These are phyloP conservation scores for Stylosanthes scabra DNA, from an alignment of 331 rosid genomes.

Conservation along the genomic window DNA sequence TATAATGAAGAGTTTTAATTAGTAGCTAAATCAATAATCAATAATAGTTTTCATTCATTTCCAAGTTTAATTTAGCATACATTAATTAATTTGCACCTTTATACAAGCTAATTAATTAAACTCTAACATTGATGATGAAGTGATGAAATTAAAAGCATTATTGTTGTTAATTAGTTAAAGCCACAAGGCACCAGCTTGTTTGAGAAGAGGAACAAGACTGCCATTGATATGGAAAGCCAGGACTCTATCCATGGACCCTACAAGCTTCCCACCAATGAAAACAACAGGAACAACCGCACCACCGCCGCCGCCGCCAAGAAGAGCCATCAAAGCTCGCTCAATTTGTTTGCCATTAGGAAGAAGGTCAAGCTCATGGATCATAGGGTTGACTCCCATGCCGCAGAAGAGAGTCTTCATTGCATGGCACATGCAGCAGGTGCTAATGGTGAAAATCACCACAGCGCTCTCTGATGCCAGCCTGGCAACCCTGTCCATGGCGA, in stretches of 20 bases:
- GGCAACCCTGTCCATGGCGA: conserved; percentile 65
- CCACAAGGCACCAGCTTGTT: conserved; percentile 55
- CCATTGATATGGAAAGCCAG: conserved; percentile 60
- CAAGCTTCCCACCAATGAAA: conserved; percentile 58
- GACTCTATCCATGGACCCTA: conserved; percentile 60
- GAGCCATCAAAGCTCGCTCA: conserved; percentile 46
- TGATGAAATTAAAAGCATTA: too few relatives aligned
- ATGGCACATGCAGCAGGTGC: conserved; percentile 62
- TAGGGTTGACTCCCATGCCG: conserved; percentile 62
- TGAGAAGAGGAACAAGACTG: conserved; percentile 59
- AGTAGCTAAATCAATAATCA: too few relatives aligned
- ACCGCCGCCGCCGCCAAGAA: conserved; percentile 41
- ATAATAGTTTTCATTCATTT: too few relatives aligned
- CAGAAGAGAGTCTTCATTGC: conserved; percentile 60
- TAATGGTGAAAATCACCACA: conserved; percentile 56
- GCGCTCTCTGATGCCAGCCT: conserved; percentile 53
- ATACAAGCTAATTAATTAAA: too few relatives aligned
- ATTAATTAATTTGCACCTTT: too few relatives aligned
- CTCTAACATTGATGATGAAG: too few relatives aligned
- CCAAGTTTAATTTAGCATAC: too few relatives aligned
- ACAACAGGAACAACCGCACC: conserved; percentile 42
- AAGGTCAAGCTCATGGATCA: conserved; percentile 50
- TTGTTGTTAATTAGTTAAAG: conserved; percentile 9
- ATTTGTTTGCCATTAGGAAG: conserved; percentile 53
- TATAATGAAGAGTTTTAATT: too few relatives aligned